Evolutionary conservation across 768 basidiomycete species (phyloP).

Genomic region (Paxillus involutus): DNA sequence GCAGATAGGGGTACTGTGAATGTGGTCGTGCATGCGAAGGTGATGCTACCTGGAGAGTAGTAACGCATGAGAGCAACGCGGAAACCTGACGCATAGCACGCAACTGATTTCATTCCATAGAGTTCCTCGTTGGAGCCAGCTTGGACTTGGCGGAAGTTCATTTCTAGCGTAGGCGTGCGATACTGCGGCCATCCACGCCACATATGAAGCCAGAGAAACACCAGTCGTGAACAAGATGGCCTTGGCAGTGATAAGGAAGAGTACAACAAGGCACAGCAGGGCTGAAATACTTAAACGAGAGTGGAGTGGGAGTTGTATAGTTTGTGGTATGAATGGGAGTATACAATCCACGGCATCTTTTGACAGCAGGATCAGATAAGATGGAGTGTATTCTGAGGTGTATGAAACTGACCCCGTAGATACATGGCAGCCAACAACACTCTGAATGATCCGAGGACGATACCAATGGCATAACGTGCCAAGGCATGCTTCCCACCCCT

Average conservation of each 20-base stretch:
- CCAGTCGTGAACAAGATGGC: constrained; percentile 55
- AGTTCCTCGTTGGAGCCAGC: constrained; percentile 42
- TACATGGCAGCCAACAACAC: constrained; percentile 60
- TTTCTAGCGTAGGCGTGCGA: constrained; percentile 52
- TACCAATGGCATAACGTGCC: constrained; percentile 45
- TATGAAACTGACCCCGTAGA: constrained; percentile 54
- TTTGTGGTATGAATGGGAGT: constrained; percentile 46
- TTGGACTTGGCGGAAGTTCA: constrained; percentile 35
- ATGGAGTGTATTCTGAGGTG: neutral
- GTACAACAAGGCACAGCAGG: constrained; percentile 40
- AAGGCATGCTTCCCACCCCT: constrained; percentile 45
- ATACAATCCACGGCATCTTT: constrained; percentile 57
- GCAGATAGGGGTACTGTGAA: constrained; percentile 67
- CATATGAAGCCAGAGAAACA: constrained; percentile 58
- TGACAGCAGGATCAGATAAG: constrained; percentile 10
- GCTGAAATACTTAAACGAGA: constrained; percentile 43
- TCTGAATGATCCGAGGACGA: constrained; percentile 44
- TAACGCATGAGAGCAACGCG: constrained; percentile 2
- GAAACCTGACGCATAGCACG: constrained; percentile 23
- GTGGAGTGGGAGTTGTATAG: constrained; percentile 18
- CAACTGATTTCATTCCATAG: constrained; percentile 68
- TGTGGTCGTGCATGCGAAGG: constrained; percentile 66
- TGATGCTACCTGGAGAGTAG: constrained; percentile 46
- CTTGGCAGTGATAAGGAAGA: constrained; percentile 54
- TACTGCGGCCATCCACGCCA: constrained; percentile 58